Conservation (phyloP, 2,329 filamentous ascomycete genomes). For the Verticillium isaacii region DNA sequence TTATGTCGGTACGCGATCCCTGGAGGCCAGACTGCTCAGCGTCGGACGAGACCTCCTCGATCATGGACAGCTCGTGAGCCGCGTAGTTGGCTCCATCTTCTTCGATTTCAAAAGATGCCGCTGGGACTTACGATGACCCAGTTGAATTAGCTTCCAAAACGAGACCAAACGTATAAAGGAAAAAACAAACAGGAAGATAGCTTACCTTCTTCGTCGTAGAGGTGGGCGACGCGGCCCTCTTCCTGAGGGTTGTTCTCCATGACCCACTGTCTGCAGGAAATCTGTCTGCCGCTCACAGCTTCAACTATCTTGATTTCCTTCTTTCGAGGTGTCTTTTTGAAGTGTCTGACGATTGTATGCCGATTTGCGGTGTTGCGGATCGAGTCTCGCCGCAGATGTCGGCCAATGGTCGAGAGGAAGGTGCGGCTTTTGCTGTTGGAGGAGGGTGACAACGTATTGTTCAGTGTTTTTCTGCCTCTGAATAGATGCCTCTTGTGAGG, state of each 20-base stretch:
- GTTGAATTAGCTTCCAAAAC: background rate
- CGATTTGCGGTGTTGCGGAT: background rate
- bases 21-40: background rate
- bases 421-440: background rate
- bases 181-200: background rate
- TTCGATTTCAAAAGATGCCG: background rate
- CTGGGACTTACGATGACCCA: background rate
- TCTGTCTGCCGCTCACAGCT: background rate
- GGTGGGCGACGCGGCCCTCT: background rate
- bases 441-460: background rate
- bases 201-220: background rate
- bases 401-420: background rate
- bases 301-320: background rate
- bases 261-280: background rate
- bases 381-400: background rate
- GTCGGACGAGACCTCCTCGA: conserved; percentile 2
- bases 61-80: background rate
- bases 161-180: background rate
- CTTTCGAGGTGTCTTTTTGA: background rate
- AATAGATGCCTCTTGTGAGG: background rate
- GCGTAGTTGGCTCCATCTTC: background rate
- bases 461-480: background rate
- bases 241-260: background rate
- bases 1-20: background rate
- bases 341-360: background rate